phyloP scores from a whole-genome alignment of 441 rosid species.

The Corymbia citriodora region DNA sequence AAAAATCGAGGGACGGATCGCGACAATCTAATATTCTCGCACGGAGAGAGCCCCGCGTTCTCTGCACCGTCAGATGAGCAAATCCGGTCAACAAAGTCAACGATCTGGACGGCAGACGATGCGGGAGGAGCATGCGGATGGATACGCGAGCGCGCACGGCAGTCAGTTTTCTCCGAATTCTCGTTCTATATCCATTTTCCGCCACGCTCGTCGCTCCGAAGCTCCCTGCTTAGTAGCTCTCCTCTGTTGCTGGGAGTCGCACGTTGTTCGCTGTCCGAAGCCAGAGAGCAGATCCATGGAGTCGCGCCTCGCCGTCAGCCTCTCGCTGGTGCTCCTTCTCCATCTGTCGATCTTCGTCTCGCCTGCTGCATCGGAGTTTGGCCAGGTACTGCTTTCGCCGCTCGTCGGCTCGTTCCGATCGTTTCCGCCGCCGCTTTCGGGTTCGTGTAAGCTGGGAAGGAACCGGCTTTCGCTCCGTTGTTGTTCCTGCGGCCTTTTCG shows the following conservation, averaged over 20 bases:
- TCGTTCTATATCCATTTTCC: not conserved
- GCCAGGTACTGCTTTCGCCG: not conserved
- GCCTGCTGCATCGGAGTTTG: not conserved
- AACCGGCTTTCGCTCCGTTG: not conserved
- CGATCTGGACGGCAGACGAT: not conserved
- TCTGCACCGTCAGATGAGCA: not conserved
- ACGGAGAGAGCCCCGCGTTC: not conserved
- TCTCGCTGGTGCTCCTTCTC: not conserved
- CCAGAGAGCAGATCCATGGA: not conserved
- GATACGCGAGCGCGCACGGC: not conserved
- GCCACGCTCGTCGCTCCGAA: not conserved
- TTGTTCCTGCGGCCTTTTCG: not conserved
- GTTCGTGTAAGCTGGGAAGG: not conserved
- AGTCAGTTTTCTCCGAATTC: not conserved
- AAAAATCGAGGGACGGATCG: not conserved
- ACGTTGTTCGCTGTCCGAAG: not conserved
- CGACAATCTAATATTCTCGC: not conserved
- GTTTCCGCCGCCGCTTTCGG: not conserved
- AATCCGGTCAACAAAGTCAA: not conserved
- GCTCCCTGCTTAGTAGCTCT: not conserved
- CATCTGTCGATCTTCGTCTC: not conserved
- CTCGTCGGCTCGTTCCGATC: not conserved
- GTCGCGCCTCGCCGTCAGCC: not conserved
- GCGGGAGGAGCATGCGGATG: not conserved
- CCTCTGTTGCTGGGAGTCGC: not conserved